phyloP scores from a whole-genome alignment of 1,139 yeast species.

The Ogataea hybrid region DNA sequence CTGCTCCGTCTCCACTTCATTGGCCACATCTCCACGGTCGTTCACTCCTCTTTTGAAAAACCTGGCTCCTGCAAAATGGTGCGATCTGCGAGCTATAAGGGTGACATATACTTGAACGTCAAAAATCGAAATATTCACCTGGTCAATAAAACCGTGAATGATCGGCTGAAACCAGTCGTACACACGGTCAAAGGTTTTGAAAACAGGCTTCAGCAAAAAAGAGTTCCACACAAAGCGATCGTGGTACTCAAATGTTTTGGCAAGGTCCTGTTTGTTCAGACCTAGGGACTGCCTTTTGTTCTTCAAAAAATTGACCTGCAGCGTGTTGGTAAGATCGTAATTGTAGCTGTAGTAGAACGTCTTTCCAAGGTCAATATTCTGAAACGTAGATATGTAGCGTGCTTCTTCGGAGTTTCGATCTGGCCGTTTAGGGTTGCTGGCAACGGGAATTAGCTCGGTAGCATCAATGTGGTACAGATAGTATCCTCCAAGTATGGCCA shows the following conservation, averaged over 20 bases:
- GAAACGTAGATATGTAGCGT: constrained; percentile 74
- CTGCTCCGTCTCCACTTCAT: constrained; percentile 97
- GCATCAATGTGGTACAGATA: constrained; percentile 88
- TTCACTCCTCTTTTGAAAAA: constrained; percentile 94
- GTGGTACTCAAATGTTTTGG: constrained; percentile 46
- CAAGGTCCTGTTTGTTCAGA: constrained; percentile 25
- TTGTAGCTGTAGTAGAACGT: constrained; percentile 94
- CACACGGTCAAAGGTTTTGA: constrained; percentile 60
- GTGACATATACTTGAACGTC: constrained; percentile 86
- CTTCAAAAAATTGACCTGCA: constrained; percentile 77
- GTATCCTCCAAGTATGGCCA: constrained; percentile 92
- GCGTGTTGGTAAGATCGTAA: constrained; percentile 86
- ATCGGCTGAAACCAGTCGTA: constrained; percentile 96
- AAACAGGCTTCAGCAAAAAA: constrained; percentile 65
- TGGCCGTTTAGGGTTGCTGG: constrained; percentile 56
- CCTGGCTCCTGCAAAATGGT: constrained; percentile 97
- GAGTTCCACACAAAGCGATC: constrained; percentile 95
- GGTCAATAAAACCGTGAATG: constrained; percentile 96
- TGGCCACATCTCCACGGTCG: constrained; percentile 91
- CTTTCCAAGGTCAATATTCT: constrained; percentile 80
- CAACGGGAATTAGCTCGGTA: constrained; percentile 78
- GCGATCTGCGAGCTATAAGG: constrained; percentile 88
- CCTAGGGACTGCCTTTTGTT: constrained; percentile 37
- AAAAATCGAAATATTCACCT: constrained; percentile 83
- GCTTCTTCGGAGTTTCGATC: constrained; percentile 86